A percentile compares a stretch with the other conserved stretches of the same genome.
These are phyloP conservation scores for Knoxdaviesia proteae DNA, from an alignment of 2,329 filamentous ascomycete species.

Conservation along the genomic window DNA sequence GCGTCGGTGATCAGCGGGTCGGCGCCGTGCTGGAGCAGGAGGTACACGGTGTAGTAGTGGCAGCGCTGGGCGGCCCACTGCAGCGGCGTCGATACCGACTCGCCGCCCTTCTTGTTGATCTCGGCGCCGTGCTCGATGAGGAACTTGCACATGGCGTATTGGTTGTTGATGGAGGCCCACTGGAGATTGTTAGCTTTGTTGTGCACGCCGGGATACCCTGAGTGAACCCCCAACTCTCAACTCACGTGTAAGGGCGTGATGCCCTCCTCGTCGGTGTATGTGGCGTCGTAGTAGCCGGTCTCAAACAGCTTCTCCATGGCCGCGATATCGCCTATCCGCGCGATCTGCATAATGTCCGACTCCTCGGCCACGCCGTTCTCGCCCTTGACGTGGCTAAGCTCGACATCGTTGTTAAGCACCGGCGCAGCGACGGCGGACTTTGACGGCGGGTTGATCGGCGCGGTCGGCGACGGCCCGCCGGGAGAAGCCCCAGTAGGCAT, in stretches of 20 bases:
- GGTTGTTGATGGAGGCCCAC: constrained; percentile 99
- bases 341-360: constrained; percentile 89
- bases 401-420: constrained; percentile 35
- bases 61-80: constrained; percentile 96
- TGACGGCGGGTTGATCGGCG: constrained; percentile 31
- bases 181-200: constrained; percentile 17
- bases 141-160: constrained; percentile 92
- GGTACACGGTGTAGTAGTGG: constrained; percentile 88
- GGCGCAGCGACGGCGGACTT: constrained; percentile 32
- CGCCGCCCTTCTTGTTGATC: constrained; percentile 87
- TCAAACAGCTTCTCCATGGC: constrained; percentile 84
- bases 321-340: constrained; percentile 65
- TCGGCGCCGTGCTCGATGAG: constrained; percentile 69
- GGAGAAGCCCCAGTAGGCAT: constrained; percentile 9
- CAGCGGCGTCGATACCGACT: constrained; percentile 79
- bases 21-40: constrained; percentile 76
- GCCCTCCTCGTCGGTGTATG: constrained; percentile 71
- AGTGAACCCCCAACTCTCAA: constrained; percentile 5
- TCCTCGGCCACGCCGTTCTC: constrained; percentile 21
- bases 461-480: constrained; percentile 13
- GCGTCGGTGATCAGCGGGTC: constrained; percentile 83
- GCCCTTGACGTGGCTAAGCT: constrained; percentile 27
- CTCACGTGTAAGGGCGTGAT: constrained; percentile 88
- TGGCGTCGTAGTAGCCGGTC: constrained; percentile 59
- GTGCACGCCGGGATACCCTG: background rate